Evolutionary conservation across 2,329 filamentous ascomycete species (phyloP), one percentile per base, ranked within the genome.

Genomic region (Conoideocrella luteorostrata): DNA sequence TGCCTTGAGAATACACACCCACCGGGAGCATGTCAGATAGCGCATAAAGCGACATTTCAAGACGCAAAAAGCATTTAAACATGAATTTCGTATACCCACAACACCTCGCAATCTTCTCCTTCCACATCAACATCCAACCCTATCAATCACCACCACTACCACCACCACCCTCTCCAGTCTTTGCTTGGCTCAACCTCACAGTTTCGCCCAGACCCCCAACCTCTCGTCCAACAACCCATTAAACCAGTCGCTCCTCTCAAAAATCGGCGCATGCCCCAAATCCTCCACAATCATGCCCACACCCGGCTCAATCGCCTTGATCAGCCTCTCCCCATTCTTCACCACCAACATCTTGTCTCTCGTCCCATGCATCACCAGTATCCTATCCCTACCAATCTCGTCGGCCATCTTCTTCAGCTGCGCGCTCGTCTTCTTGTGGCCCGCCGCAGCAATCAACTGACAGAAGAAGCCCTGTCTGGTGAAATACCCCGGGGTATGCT

Each of bases 291-390:
- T 75, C 33, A 77, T 60, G 26, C 75, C 77, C 47, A 70, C 73
- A 3, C 70, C 80, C 1, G 87, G 86, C 51, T 70, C 48, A 21
- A 95, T 56, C 35, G 77, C 74, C 40, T 78, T 70, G 45, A 85
- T 78, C 50, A 95, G 63, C 61, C 83, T 77, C 56, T 78, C 67
- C 0, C 79, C 88, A 58, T 93, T 86, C 5, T 74, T 74, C 38
- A 82, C 71, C 4, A 76, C 78, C 52, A 95, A 84, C 84, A 95
- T 89, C n/a, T 71, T 70, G 63, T 95, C 89, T 9, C 65, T 64
- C 1, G 75, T 82, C 7, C 89, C 89, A 62, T 95, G 88, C 52
- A 91, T 62, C 5, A 95, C 77, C 53, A 87, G 63, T 50, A 95
- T 90, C 24, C 88, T 69, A 50, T 84, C 77, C 42, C 86, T 72